Conservation (phyloP, 2,329 filamentous ascomycete genomes). For the Hymenoscyphus salicellus region DNA sequence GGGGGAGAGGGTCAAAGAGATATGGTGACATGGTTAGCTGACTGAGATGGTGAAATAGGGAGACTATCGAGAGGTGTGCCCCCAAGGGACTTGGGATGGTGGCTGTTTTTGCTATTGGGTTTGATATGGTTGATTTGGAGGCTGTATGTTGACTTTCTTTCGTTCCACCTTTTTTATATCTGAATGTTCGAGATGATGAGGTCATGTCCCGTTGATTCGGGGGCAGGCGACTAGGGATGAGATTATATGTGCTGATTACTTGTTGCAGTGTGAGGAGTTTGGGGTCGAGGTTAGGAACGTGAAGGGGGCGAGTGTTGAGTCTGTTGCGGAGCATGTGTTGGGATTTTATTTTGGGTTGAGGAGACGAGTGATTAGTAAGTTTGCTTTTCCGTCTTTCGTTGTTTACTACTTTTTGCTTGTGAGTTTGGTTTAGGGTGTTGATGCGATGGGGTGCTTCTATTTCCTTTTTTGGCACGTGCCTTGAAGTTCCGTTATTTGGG, state of each 20-base stretch:
- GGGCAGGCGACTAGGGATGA: too few relatives aligned
- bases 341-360: slow-evolving; percentile 36
- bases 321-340: slow-evolving; percentile 37
- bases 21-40: slow-evolving; percentile 15
- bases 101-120: slow-evolving; percentile 39
- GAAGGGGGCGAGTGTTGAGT: slow-evolving; percentile 38
- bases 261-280: too few relatives aligned
- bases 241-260: too few relatives aligned
- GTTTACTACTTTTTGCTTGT: too few relatives aligned
- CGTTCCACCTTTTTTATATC: too few relatives aligned
- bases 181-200: too few relatives aligned
- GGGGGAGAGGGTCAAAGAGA: too few relatives aligned
- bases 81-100: slow-evolving; percentile 37
- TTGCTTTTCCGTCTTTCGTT: too few relatives aligned
- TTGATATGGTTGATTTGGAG: slow-evolving; percentile 39
- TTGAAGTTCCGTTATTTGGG: slow-evolving; percentile 27
- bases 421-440: too few relatives aligned
- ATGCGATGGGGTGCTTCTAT: slow-evolving; percentile 3
- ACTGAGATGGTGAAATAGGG: slow-evolving; percentile 9
- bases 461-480: slow-evolving; percentile 34
- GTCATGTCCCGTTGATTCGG: too few relatives aligned
- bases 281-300: slow-evolving; percentile 39
- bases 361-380: slow-evolving; percentile 21
- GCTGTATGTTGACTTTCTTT: slow-evolving; percentile 34
- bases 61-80: slow-evolving; percentile 6